phyloP scores from a whole-genome alignment of 2,329 filamentous ascomycete species.

The Helminthosporium solani region DNA sequence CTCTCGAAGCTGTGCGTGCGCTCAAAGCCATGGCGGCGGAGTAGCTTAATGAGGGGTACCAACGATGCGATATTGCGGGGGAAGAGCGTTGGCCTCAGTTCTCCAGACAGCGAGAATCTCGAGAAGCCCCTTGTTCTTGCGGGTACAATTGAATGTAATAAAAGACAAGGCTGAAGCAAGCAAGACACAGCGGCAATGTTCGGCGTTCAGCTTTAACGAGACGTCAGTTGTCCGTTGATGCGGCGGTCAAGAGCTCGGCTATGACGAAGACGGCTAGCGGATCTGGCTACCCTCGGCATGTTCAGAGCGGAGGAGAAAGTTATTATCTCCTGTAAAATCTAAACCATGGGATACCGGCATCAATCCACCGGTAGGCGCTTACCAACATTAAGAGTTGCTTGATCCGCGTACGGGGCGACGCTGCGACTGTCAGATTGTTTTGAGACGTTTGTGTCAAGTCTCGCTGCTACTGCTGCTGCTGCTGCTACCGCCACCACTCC shows the following conservation, averaged over 20 bases:
- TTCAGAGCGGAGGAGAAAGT: slow-evolving; percentile 30
- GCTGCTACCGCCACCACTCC: slow-evolving; percentile 15
- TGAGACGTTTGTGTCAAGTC: no score
- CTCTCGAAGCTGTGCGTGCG: slow-evolving; percentile 61
- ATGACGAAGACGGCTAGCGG: slow-evolving; percentile 22
- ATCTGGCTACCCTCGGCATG: slow-evolving; percentile 35
- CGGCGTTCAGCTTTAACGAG: slow-evolving; percentile 28
- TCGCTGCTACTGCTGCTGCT: slow-evolving; percentile 2
- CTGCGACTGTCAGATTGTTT: neutral
- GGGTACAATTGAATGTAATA: no score
- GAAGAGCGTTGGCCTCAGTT: slow-evolving; percentile 16
- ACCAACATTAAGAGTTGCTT: slow-evolving; percentile 1
- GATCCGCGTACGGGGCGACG: slow-evolving; percentile 13
- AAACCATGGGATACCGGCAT: slow-evolving; percentile 4
- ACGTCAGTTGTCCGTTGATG: slow-evolving; percentile 24
- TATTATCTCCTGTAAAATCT: no score
- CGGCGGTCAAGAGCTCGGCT: slow-evolving; percentile 30
- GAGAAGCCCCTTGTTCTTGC: no score
- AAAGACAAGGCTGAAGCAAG: slow-evolving; percentile 10
- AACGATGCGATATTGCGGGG: slow-evolving; percentile 3
- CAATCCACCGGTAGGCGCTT: neutral
- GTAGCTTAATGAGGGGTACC: slow-evolving; percentile 20
- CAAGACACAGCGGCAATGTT: slow-evolving; percentile 29
- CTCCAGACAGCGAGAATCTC: neutral
- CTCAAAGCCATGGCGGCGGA: slow-evolving; percentile 63